Evolutionary conservation across 2,329 filamentous ascomycete genomes (phyloP).

Genomic region (Penicillium sp.): DNA sequence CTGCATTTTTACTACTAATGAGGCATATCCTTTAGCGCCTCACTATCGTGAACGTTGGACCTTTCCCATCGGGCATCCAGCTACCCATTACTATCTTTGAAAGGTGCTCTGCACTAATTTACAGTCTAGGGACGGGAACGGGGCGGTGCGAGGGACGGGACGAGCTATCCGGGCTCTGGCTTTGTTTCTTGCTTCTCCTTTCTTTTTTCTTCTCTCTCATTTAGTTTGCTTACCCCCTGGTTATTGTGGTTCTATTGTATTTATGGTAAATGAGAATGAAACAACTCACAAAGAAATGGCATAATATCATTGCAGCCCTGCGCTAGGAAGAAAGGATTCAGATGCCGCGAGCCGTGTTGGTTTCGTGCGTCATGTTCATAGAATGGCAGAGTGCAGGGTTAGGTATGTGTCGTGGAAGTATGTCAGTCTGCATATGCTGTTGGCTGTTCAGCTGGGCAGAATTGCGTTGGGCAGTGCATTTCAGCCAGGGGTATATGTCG

Average conservation of each 20-base stretch:
- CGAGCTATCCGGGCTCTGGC: not conserved
- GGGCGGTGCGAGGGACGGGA: not conserved
- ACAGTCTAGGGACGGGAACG: not conserved
- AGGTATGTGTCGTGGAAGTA: not conserved
- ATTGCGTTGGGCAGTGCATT: slow-evolving; percentile 4
- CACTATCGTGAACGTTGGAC: not conserved
- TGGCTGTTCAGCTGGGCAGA: slow-evolving; percentile 1
- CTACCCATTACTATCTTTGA: not conserved
- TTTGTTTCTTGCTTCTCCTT: not conserved
- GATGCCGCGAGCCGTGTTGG: slow-evolving; percentile 1
- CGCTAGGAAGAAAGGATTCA: not conserved
- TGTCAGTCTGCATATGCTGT: not conserved
- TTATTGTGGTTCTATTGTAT: not conserved
- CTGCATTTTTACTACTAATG: not conserved
- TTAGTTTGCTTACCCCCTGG: not conserved
- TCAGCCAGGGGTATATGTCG: not conserved
- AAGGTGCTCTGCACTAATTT: not conserved
- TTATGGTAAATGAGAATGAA: not conserved
- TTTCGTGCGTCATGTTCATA: not conserved
- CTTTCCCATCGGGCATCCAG: not conserved
- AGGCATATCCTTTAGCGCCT: not conserved
- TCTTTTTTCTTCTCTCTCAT: not conserved
- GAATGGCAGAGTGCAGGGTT: not conserved
- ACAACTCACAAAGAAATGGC: not conserved
- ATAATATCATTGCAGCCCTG: not conserved